Base-by-base conservation (phyloP, 1,284 basidiomycete species). In the Entoloma clypeatum region DNA sequence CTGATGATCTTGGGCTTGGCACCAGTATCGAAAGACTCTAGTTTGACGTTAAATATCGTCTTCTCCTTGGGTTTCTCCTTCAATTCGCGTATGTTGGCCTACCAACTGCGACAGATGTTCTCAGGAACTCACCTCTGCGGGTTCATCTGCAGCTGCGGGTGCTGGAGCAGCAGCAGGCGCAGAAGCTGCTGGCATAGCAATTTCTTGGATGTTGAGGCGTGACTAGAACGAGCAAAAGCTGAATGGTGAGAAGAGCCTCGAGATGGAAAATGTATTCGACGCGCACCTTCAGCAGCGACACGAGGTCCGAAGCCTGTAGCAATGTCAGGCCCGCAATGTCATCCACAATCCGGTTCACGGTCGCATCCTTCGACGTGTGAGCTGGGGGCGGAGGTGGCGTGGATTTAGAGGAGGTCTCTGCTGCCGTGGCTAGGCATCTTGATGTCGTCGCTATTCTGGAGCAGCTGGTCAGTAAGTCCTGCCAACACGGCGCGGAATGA, bases 11-110 rank as follows among this genome's bases (percentile, higher is more conserved):
- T 99, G 29, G 96, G 91, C 68, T 99, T 98, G 45, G 88, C 75
- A 14, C 79, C 71, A 3, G 91, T 78, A 50, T 95, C 92, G 57
- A 97, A 94, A 45, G 91, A 91, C 61, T 93, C 90, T 31, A 98
- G 77, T 65, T 86, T 95, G 59, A 98, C 84, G 54, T 86, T 95
- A 72, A 99, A 99, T 30, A 95, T 79, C 6, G 94, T 96, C 82
- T 99, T 99, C 70, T 99, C 96, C 71, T 97, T 98, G 36, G 94
- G 94, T 65, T 96, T 96, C 63, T 94, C 93, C 78, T 92, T 54
- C 18, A 40, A 11, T 30, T 6, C 4, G 6, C 2, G 8, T 36
- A 52, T 43, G 51, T 24, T 45, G 38, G 13, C 44, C 22, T 17
- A n/a, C 28, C 26, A 16, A 18, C n/a, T n/a, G n/a, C n/a, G n/a